Percentiles rank a stretch among this genome's conserved stretches.
These are phyloP conservation scores for Globisporangium spinosum DNA, from an alignment of 352 stramenopile genomes.

Conservation along the genomic window DNA sequence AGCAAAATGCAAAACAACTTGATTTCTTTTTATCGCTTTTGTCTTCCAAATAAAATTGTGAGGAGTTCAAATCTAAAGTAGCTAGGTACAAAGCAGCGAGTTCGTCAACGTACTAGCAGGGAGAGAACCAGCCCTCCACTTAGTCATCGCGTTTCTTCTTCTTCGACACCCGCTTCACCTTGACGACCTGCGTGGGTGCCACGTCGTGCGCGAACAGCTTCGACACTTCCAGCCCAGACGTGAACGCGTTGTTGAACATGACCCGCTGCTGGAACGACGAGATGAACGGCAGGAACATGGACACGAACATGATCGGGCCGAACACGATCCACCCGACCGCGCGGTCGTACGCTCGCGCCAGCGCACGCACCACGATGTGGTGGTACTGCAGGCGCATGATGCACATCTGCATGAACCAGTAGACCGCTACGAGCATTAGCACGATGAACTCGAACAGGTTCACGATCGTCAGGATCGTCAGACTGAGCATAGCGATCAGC, in stretches of 20 bases:
- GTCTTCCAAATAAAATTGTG: slow-evolving; percentile 13
- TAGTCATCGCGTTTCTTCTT: slow-evolving; percentile 89
- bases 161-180: slow-evolving; percentile 86
- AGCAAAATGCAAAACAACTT: slow-evolving; percentile 21
- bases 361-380: slow-evolving; percentile 78
- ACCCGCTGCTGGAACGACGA: slow-evolving; percentile 85
- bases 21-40: slow-evolving; percentile 24
- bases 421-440: slow-evolving; percentile 64
- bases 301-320: slow-evolving; percentile 83
- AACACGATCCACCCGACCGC: slow-evolving; percentile 87
- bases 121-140: slow-evolving; percentile 4
- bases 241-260: slow-evolving; percentile 91
- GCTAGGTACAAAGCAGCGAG: slow-evolving; percentile 7
- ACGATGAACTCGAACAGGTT: slow-evolving; percentile 77
- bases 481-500: slow-evolving; percentile 55
- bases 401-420: slow-evolving; percentile 86
- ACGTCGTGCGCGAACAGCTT: slow-evolving; percentile 88
- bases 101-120: background rate
- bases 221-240: slow-evolving; percentile 81
- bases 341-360: slow-evolving; percentile 72
- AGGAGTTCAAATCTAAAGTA: slow-evolving; percentile 6
- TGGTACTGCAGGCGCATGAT: slow-evolving; percentile 80
- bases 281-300: slow-evolving; percentile 89
- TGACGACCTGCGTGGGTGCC: slow-evolving; percentile 72
- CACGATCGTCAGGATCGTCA: slow-evolving; percentile 63